Evolutionary conservation across 108 stramenopile species (phyloP), one percentile per base, ranked within the genome.

Genomic region (Seminavis robusta): DNA sequence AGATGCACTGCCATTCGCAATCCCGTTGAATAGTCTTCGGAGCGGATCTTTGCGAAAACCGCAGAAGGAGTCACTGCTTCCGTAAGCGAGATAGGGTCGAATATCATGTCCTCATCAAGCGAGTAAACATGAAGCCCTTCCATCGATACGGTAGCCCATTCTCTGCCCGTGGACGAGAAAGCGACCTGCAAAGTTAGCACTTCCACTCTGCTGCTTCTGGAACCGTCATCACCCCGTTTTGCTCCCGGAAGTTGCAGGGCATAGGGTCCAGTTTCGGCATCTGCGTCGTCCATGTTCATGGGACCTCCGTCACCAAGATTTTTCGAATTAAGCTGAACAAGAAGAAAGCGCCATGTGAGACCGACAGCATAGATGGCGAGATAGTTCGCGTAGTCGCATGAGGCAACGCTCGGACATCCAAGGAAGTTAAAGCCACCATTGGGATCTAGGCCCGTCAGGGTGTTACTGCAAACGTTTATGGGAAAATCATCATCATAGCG

Each of bases 51-150:
- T 19, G 66, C 33, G 31, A 80, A 71, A n/a, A 94, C 86, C 11
- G 86, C 83, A 42, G 65, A 67, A 0, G 94, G 94, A 16, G 94
- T 94, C 1, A 92, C 74, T 7, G 65, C 84, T 66, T 94, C 90
- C 2, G 87, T 88, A 33, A 94, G 68, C 7, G 88, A 84, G 32
- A 94, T 81, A 3, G 94, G 94, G 71, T 94, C 94, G 62, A 94
- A 94, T 21, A 89, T 81, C 86, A 91, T 85, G 58, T 94, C 94
- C 39, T 92, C 94, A 49, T 94, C 94, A 27, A 94, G 68, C 11
- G 88, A 90, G 59, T 94, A 94, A 8, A 94, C 88, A 47, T 91
- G 88, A 3, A 94, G 54, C 5, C 94, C 94, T 81, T 94, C 94
- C 27, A 75, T 80, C 7, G 94, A 91, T 17, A 94, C 88, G 23